Conservation (phyloP, 768 basidiomycete genomes). For the Artomyces pyxidatus region DNA sequence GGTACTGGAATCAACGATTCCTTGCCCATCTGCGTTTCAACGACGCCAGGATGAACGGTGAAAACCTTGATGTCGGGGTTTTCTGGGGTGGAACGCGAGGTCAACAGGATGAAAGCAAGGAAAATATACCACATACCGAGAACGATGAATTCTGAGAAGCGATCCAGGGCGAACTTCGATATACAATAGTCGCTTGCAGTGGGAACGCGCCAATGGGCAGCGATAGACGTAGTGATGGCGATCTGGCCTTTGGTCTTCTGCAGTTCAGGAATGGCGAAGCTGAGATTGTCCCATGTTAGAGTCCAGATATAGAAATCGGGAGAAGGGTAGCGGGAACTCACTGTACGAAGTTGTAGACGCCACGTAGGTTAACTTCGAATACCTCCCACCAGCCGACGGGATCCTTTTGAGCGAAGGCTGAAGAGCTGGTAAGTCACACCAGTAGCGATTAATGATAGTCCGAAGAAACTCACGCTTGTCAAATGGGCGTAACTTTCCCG, state of each 20-base stretch:
- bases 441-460: too few species aligned
- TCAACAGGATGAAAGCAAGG: neutral
- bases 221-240: neutral
- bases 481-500: constrained; percentile 10
- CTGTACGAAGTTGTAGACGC: constrained; percentile 10
- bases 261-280: neutral
- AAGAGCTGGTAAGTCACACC: too few species aligned
- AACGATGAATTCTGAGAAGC: constrained; percentile 1
- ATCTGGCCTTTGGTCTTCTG: constrained; percentile 3
- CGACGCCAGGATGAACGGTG: constrained; percentile 2
- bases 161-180: constrained; percentile 3
- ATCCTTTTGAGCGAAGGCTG: neutral
- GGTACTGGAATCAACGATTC: neutral
- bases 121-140: neutral
- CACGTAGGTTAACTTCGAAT: constrained; percentile 5
- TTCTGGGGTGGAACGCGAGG: neutral
- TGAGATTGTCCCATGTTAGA: neutral
- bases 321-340: neutral
- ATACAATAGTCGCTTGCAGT: neutral
- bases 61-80: constrained; percentile 3
- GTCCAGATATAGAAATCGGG: neutral
- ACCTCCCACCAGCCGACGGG: constrained; percentile 4
- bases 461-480: neutral
- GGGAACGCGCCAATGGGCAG: constrained; percentile 2
- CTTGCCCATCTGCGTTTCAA: neutral